Percentiles rank a stretch among this genome's conserved stretches.
Conservation (phyloP, 2,329 filamentous ascomycete genomes). For the Ophiostoma montium region DNA sequence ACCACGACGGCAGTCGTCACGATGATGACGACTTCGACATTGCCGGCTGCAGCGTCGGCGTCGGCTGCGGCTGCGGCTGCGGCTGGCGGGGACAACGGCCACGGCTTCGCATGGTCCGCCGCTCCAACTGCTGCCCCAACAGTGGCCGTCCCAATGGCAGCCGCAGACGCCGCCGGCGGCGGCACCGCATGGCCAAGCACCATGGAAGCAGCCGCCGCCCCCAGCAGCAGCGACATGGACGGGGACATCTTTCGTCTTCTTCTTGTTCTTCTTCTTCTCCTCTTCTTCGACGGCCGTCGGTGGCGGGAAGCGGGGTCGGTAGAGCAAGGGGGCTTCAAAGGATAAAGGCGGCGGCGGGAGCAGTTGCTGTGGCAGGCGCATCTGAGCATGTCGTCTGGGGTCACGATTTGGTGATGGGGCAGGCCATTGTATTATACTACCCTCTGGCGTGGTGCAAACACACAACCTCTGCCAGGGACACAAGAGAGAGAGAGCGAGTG, state of each 20-base stretch:
- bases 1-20: background rate
- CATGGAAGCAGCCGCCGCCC: background rate
- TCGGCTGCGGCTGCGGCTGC: background rate
- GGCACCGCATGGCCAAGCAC: background rate
- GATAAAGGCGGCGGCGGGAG: background rate
- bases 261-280: too few relatives aligned
- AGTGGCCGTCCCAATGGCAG: too few relatives aligned
- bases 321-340: slow-evolving; percentile 5
- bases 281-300: background rate
- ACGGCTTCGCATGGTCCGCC: background rate
- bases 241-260: too few relatives aligned
- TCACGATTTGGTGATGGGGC: too few relatives aligned
- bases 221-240: background rate
- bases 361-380: background rate
- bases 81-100: background rate
- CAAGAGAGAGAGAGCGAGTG: too few relatives aligned
- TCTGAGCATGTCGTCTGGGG: background rate
- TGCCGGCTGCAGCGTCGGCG: background rate
- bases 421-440: too few relatives aligned
- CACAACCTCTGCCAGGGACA: too few relatives aligned
- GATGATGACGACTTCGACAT: background rate
- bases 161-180: background rate
- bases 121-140: too few relatives aligned
- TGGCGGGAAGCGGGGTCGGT: background rate
- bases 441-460: too few relatives aligned